Evolutionary conservation across 768 basidiomycete genomes (phyloP), one percentile per base, ranked within the genome.

Genomic region (Rhodosporidiobolus odoratus): DNA sequence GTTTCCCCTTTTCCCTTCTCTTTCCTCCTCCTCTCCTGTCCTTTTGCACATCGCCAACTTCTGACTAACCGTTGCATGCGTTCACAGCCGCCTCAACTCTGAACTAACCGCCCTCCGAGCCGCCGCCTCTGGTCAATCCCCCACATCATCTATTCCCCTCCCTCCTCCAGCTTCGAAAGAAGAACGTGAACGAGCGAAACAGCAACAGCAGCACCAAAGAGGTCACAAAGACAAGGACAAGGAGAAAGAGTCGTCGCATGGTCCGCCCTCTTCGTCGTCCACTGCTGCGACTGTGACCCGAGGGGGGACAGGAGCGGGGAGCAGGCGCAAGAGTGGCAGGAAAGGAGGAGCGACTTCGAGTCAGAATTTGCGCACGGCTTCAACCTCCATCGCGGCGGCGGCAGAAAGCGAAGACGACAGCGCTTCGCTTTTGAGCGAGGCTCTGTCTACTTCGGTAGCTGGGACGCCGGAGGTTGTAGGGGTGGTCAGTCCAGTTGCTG

Each of bases 261-360:
- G 25, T 13, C 12, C 32, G 23, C 35, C 54, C 13, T 37, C 32
- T n/a, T 17, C 21, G 10, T 6, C 54, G 6, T 13, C 35, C 12
- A 35, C 54, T 5, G 52, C 25, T n/a, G 58, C 40, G 13, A n/a
- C n/a, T n/a, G n/a, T n/a, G n/a, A n/a, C n/a, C n/a, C n/a, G n/a
- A n/a, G n/a, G n/a, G n/a, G n/a, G n/a, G n/a, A n/a, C n/a, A n/a
- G n/a, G n/a, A n/a, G 38, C 15, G 25, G 21, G 15, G 38, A 43
- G 19, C 35, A 43, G 35, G 58, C 58, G 56, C 37, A 58, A 58
- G 58, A 58, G 58, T 30, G 58, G 40, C 38, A 3, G 58, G 35
- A 4, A 40, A 15, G 27, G 38, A 40, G n/a, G n/a, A n/a, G n/a
- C n/a, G n/a, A n/a, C n/a, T n/a, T n/a, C n/a, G n/a, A n/a, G n/a